Conservation (phyloP, 2,329 filamentous ascomycete genomes). For the Nothopassalora personata region DNA sequence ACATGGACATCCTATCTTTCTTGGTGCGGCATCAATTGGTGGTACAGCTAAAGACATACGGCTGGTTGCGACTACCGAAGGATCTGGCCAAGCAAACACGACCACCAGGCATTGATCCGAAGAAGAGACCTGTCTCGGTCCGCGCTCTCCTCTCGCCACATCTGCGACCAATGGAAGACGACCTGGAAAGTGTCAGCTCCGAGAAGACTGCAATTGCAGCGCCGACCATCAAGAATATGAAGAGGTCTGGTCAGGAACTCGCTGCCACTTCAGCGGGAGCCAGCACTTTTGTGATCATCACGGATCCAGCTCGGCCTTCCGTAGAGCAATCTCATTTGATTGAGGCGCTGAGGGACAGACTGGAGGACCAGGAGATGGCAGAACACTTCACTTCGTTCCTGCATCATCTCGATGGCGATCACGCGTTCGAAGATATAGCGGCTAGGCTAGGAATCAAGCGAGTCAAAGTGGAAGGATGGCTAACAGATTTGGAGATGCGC, state of each 20-base stretch:
- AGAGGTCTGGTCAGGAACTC: background rate
- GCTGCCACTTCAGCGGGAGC: background rate
- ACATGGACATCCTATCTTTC: conserved; percentile 90
- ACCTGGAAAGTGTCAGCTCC: conserved; percentile 23
- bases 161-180: conserved; percentile 23
- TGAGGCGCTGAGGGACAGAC: conserved; percentile 5
- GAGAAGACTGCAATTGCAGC: conserved; percentile 23
- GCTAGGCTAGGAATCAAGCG: conserved; percentile 81
- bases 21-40: conserved; percentile 90
- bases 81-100: conserved; percentile 50
- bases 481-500: conserved; percentile 62
- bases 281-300: conserved; percentile 14
- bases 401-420: conserved; percentile 82
- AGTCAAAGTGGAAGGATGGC: conserved; percentile 54
- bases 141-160: conserved; percentile 24
- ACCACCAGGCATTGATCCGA: background rate
- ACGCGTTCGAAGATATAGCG: conserved; percentile 79
- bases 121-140: conserved; percentile 7
- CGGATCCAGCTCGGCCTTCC: conserved; percentile 15
- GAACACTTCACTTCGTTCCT: conserved; percentile 68
- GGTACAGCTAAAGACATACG: conserved; percentile 85
- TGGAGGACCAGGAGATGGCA: conserved; percentile 51
- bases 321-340: conserved; percentile 16
- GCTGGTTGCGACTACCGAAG: conserved; percentile 63
- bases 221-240: background rate